Percentiles rank a stretch among this genome's conserved stretches.
These are phyloP conservation scores for Pythium monospermum DNA, from an alignment of 352 stramenopile species.

Conservation along the genomic window DNA sequence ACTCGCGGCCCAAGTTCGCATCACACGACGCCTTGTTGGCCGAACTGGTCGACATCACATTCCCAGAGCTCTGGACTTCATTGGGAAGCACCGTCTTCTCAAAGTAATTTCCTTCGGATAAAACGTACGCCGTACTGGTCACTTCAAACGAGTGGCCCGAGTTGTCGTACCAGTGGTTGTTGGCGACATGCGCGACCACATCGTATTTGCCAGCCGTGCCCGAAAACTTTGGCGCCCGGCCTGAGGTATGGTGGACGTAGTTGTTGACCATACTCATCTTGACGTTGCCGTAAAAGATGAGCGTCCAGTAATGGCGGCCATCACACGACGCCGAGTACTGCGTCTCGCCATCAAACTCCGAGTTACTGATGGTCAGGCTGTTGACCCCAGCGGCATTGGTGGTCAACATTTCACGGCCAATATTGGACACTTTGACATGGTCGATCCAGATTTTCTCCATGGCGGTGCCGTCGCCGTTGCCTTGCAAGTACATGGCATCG, in stretches of 20 bases:
- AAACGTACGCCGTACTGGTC: conserved; percentile 7
- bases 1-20: conserved; percentile 3
- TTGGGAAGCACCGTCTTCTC: conserved; percentile 17
- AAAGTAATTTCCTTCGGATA: conserved; percentile 19
- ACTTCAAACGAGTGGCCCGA: conserved; percentile 19
- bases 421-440: conserved; percentile 35
- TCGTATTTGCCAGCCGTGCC: conserved; percentile 19
- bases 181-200: conserved; percentile 23
- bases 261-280: conserved; percentile 43
- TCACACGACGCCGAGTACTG: conserved; percentile 39
- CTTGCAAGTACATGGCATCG: conserved; percentile 24
- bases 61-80: conserved; percentile 1
- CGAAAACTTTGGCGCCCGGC: conserved; percentile 35
- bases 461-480: conserved; percentile 13
- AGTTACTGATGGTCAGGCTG: conserved; percentile 46
- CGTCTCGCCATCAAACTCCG: conserved; percentile 44
- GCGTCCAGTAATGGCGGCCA: conserved; percentile 48
- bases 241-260: conserved; percentile 37
- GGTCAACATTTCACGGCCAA: conserved; percentile 39
- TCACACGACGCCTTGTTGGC: conserved; percentile 6
- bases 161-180: conserved; percentile 24
- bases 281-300: conserved; percentile 30
- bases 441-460: conserved; percentile 41
- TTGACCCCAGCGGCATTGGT: conserved; percentile 27
- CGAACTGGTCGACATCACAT: conserved; percentile 9